These are phyloP conservation scores for Myxozyma mucilagina DNA, from an alignment of 805 yeast genomes.

Conservation along the genomic window DNA sequence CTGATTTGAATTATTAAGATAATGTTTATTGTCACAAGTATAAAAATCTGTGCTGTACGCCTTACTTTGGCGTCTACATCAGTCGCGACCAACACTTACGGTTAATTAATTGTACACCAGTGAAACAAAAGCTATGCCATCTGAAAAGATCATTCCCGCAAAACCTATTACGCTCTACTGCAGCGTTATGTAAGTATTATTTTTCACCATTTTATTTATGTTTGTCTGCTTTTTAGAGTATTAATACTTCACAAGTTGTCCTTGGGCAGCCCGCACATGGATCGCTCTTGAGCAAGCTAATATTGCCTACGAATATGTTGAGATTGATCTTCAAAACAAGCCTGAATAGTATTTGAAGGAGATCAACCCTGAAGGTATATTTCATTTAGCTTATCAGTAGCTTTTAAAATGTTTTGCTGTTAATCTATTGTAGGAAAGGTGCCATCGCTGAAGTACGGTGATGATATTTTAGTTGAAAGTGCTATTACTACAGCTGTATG, in stretches of 20 bases:
- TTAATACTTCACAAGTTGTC: slow-evolving; percentile 26
- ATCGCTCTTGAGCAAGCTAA: slow-evolving; percentile 36
- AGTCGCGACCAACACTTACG: too few relatives aligned
- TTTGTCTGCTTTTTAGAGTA: neutral
- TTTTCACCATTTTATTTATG: too few relatives aligned
- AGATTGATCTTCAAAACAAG: slow-evolving; percentile 36
- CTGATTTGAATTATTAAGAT: too few relatives aligned
- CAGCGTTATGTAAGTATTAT: slow-evolving; percentile 12
- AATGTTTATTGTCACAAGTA: too few relatives aligned
- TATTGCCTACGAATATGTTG: slow-evolving; percentile 35
- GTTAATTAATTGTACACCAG: too few relatives aligned
- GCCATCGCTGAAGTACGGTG: slow-evolving; percentile 36
- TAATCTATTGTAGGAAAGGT: slow-evolving; percentile 31
- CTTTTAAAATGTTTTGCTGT: neutral
- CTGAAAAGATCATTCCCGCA: slow-evolving; percentile 31
- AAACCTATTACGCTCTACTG: slow-evolving; percentile 33
- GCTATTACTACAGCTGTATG: slow-evolving; percentile 34
- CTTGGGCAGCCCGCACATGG: slow-evolving; percentile 40
- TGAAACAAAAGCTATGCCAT: slow-evolving; percentile 3
- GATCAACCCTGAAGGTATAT: slow-evolving; percentile 34
- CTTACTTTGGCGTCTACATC: too few relatives aligned
- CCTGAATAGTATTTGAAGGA: slow-evolving; percentile 37
- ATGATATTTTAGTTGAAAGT: slow-evolving; percentile 34
- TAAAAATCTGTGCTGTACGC: too few relatives aligned
- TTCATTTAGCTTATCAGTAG: neutral